Percentiles rank a stretch among this genome's conserved stretches.
phyloP scores from a whole-genome alignment of 78 protist species.

The Guillardia theta region DNA sequence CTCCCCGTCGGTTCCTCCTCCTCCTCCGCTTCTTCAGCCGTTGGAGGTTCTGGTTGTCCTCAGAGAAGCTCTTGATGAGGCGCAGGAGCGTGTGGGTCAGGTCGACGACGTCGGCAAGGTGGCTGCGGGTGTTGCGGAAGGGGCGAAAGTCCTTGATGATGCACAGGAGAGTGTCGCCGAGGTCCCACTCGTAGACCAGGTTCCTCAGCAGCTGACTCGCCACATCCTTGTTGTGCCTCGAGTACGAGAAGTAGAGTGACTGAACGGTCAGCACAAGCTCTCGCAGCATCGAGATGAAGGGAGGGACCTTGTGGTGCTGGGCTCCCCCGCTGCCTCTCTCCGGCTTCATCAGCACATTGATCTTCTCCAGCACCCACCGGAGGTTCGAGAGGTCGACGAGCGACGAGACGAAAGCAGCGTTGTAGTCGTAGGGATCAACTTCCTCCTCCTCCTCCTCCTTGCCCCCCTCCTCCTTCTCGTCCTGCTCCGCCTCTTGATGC shows the following conservation, averaged over 20 bases:
- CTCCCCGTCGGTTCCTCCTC: neutral
- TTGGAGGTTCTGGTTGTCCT: neutral
- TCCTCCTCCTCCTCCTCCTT: neutral
- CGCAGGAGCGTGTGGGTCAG: neutral
- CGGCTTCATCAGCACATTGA: neutral
- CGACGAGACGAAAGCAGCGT: neutral
- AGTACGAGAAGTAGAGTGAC: neutral
- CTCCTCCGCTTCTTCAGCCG: neutral
- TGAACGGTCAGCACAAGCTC: neutral
- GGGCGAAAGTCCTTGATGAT: neutral
- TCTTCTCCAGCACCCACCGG: neutral
- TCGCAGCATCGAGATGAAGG: neutral
- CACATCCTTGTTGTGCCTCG: neutral
- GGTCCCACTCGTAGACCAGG: constrained; percentile 11
- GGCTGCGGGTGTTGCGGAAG: neutral
- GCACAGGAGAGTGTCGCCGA: neutral
- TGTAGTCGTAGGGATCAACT: neutral
- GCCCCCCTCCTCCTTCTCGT: neutral
- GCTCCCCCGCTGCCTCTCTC: neutral
- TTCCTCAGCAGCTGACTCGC: neutral
- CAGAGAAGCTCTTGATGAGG: neutral
- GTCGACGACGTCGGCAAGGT: neutral
- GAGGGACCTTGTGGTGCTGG: neutral
- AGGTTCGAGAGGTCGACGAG: neutral
- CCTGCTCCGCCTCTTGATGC: neutral